These are phyloP conservation scores for Aspergillus ellipticus DNA, from an alignment of 495 filamentous ascomycete species.

Conservation along the genomic window DNA sequence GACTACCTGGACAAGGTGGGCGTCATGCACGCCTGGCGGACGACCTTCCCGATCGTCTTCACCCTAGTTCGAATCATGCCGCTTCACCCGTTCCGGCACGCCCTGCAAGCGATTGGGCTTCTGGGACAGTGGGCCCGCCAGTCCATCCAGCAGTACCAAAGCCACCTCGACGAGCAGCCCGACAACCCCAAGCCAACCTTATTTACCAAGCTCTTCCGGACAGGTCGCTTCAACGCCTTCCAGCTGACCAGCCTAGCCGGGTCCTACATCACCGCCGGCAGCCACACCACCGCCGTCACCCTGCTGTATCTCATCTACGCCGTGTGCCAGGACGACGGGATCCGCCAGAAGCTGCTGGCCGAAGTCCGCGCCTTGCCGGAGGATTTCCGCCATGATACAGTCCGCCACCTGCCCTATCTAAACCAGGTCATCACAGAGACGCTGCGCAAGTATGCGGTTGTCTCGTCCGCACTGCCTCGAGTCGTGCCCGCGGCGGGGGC, in stretches of 20 bases:
- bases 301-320: conserved; percentile 38
- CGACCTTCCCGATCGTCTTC: conserved; percentile 33
- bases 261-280: conserved; percentile 48
- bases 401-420: conserved; percentile 38
- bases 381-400: conserved; percentile 19
- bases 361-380: conserved; percentile 21
- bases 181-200: conserved; percentile 37
- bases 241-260: conserved; percentile 43
- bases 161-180: conserved; percentile 34
- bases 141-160: conserved; percentile 40
- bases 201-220: conserved; percentile 45
- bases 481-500: conserved; percentile 27
- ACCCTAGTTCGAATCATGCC: conserved; percentile 7
- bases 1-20: conserved; percentile 31
- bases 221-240: conserved; percentile 26
- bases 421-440: conserved; percentile 54
- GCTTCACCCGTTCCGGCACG: conserved; percentile 9
- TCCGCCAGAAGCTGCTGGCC: conserved; percentile 12
- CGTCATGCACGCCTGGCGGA: conserved; percentile 25
- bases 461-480: conserved; percentile 41
- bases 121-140: conserved; percentile 21
- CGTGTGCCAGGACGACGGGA: conserved; percentile 13
- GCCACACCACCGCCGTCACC: conserved; percentile 39
- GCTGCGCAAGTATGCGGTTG: conserved; percentile 50
- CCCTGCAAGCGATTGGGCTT: conserved; percentile 1